Evolutionary conservation across 805 yeast species (phyloP), one percentile per base, ranked within the genome.

Genomic region (Wickerhamiella sorbophila): DNA sequence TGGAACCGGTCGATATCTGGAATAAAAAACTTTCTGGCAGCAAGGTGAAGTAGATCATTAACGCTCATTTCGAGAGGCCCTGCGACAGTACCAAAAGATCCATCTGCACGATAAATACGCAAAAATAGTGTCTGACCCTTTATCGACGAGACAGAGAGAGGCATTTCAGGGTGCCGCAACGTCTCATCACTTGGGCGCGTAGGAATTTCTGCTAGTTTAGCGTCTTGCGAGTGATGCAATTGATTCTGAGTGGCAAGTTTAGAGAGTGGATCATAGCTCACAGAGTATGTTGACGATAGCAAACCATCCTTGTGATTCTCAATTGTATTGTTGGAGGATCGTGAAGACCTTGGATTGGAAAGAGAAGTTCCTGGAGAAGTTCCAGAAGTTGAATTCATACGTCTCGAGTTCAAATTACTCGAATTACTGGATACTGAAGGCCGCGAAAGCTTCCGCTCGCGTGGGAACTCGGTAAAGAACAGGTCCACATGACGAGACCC

Each of bases 51-150:
- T 40, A 91, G 63, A 38, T 85, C 94, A 5, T 75, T 70, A 0
- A 85, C 82, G 0, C 88, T 74, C 1, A 86, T 80, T 44, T 79
- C 82, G 27, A 81, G 68, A 0, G 88, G 74, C 54, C 94, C 79
- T 14, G 86, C 75, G 17, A 88, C 63, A 1, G 95, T 83, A 14
- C 91, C 80, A 49, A 85, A 83, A 9, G 86, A 80, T 51, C 85
- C 87, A 44, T 83, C 94, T 40, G 76, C 81, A 44, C 80, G 75
- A 63, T 81, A 86, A 1, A 88, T 77, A 46, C 94, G 75, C 18
- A 88, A 65, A 46, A 53, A 40, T 20, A 42, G 38, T 26, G 38
- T 31, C 27, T 29, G 27, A 40, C 51, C 16, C 24, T 33, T 17
- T 9, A 34, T n/a, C 8, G 22, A 12, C 15, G 22, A 21, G n/a